A percentile compares a stretch with the other conserved stretches of the same genome.
Evolutionary conservation across 441 rosid species (phyloP).

Genomic region (Melastoma candidum): DNA sequence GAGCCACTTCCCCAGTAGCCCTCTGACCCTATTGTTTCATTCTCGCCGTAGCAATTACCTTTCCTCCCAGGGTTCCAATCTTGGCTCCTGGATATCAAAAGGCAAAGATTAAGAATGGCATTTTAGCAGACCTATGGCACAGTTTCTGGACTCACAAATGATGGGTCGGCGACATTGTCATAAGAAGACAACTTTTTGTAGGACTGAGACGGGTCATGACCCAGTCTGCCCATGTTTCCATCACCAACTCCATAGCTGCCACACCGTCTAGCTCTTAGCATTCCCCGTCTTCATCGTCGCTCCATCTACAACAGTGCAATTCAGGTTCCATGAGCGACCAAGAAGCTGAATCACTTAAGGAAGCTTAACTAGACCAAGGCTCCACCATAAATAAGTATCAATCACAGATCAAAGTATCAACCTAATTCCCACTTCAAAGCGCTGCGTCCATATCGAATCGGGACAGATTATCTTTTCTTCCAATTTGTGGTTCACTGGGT

Average conservation of each 20-base stretch:
- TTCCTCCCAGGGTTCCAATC: slow-evolving; percentile 73
- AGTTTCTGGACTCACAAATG: slow-evolving; percentile 36
- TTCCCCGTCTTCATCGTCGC: slow-evolving; percentile 43
- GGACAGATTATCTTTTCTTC: slow-evolving; percentile 72
- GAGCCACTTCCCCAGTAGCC: slow-evolving; percentile 92
- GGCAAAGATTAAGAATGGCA: neutral
- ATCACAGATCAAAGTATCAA: slow-evolving; percentile 62
- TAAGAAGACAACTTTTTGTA: slow-evolving; percentile 64
- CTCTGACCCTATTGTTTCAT: slow-evolving; percentile 42
- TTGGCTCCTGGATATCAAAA: slow-evolving; percentile 45
- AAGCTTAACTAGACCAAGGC: slow-evolving; percentile 86
- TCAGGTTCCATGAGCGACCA: neutral
- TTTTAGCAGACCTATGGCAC: neutral
- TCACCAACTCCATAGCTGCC: slow-evolving; percentile 84
- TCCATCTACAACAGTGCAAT: slow-evolving; percentile 58
- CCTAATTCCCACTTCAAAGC: slow-evolving; percentile 79
- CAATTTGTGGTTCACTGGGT: slow-evolving; percentile 86
- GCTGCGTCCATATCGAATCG: slow-evolving; percentile 80
- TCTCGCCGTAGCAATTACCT: slow-evolving; percentile 79
- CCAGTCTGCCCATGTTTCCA: slow-evolving; percentile 92
- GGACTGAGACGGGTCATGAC: slow-evolving; percentile 46
- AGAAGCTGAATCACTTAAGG: slow-evolving; percentile 28
- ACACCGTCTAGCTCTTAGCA: slow-evolving; percentile 76
- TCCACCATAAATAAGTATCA: slow-evolving; percentile 98
- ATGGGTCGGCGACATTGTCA: slow-evolving; percentile 94